Base-by-base conservation (phyloP, 331 rosid species). In the Malus hybrid region DNA sequence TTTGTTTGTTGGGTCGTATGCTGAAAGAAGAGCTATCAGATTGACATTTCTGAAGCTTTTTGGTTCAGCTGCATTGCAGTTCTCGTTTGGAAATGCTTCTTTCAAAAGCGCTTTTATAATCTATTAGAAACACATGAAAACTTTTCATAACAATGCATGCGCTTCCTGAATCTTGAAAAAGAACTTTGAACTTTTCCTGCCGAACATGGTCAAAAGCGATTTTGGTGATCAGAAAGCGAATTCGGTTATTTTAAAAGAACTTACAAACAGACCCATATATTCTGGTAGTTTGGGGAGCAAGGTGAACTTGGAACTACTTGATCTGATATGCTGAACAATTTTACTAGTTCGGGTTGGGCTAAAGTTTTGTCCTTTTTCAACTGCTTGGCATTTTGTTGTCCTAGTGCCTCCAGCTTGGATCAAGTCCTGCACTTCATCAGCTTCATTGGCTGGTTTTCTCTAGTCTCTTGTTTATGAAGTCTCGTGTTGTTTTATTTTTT, bases 241-340 rank as follows among this genome's bases (percentile, higher is more conserved):
- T 42, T 42, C 13, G 46, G 48, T 42, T 42, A 42, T 42, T 42
- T 42, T 42, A 42, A 42, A 42, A 0, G 48, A 42, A 42, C 48
- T 42, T 42, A 10, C 48, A 42, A 10, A 42, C 48, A 42, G 14
- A 10, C 13, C 48, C 44, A 74, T 74, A 7, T 74, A 55, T 75
- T 36, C 61, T 36, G 36, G 20, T 80, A 55, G 50, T 10, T 44
- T 54, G 46, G 62, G 33, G 62, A 66, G 63, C 11, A 66, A 64
- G 74, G 10, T 80, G 36, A 57, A 33, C 55, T 42, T 52, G 32
- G 44, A 61, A 32, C 67, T 69, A 28, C 71, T 80, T 39, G 52
- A 27, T 33, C 72, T 55, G 69, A 68, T 62, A 48, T 16, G 61
- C 50, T 28, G 42, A 71, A 55, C 65, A 10, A 10, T 70, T 50